Conservation (phyloP, 2,329 filamentous ascomycete species). For the Botryosphaeria dothidea region DNA sequence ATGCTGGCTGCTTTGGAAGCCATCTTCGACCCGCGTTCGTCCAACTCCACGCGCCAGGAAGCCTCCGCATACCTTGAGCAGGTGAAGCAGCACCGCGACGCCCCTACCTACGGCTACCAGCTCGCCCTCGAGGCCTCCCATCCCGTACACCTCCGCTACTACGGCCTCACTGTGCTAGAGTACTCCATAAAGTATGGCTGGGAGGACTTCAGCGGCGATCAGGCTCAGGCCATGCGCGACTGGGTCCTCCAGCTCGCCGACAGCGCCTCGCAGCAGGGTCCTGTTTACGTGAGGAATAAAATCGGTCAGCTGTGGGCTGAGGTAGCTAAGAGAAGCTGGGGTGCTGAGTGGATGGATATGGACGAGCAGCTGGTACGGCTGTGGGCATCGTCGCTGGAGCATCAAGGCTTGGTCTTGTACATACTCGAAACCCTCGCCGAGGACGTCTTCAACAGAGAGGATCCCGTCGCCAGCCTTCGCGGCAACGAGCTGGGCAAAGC, state of each 20-base stretch:
- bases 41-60: constrained; percentile 77
- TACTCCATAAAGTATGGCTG: constrained; percentile 86
- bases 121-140: constrained; percentile 76
- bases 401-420: constrained; percentile 85
- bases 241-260: constrained; percentile 81
- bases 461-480: constrained; percentile 79
- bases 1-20: constrained; percentile 85
- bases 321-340: constrained; percentile 90
- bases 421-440: constrained; percentile 91
- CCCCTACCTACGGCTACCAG: constrained; percentile 80
- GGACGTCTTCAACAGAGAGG: constrained; percentile 89
- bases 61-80: constrained; percentile 85
- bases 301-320: constrained; percentile 94
- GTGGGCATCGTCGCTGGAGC: constrained; percentile 65
- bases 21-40: constrained; percentile 79
- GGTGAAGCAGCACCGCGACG: constrained; percentile 76
- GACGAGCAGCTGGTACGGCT: constrained; percentile 78
- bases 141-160: constrained; percentile 83
- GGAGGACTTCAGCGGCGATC: constrained; percentile 68
- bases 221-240: constrained; percentile 67
- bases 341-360: constrained; percentile 92
- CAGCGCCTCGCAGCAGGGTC: constrained; percentile 69
- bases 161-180: constrained; percentile 88
- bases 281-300: constrained; percentile 86
- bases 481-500: constrained; percentile 83